Percentiles rank a stretch among this genome's conserved stretches.
These are phyloP conservation scores for Suillus tomentosus DNA, from an alignment of 768 basidiomycete species.

Conservation along the genomic window DNA sequence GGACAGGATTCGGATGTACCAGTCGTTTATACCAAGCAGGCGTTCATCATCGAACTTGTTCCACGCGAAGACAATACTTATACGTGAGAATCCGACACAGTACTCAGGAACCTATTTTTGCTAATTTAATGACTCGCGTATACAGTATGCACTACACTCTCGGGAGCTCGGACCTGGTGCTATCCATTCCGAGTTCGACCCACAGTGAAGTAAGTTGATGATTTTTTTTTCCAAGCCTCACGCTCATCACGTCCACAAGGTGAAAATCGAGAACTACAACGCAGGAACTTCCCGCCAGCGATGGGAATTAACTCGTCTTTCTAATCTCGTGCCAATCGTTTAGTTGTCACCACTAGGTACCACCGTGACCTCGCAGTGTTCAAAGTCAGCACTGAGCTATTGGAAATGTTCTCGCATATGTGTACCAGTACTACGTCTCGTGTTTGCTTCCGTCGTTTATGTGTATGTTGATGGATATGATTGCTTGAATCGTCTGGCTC, in stretches of 20 bases:
- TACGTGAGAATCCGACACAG: not conserved
- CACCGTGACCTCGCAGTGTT: not conserved
- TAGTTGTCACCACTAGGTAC: not conserved
- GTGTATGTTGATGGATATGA: not conserved
- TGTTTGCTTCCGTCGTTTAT: not conserved
- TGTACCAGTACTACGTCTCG: not conserved
- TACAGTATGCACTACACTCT: not conserved
- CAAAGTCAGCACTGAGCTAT: not conserved
- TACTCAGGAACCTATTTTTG: not conserved
- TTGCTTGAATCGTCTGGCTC: not conserved
- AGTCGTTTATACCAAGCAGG: not conserved
- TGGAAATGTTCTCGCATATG: not conserved
- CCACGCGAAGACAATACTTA: not conserved
- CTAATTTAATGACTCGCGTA: not conserved
- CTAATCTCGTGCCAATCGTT: not conserved
- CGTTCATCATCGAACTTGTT: not conserved
- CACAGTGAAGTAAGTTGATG: not conserved
- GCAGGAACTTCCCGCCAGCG: not conserved
- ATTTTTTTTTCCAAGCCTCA: not conserved
- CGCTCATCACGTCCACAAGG: not conserved
- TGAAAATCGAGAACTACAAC: not conserved
- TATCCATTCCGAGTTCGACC: not conserved
- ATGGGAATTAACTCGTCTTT: not conserved
- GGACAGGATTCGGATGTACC: not conserved
- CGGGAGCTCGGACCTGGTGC: not conserved